Percentiles rank a stretch among this genome's conserved stretches.
These are phyloP conservation scores for Phytophthora cactorum DNA, from an alignment of 352 stramenopile genomes.

Conservation along the genomic window DNA sequence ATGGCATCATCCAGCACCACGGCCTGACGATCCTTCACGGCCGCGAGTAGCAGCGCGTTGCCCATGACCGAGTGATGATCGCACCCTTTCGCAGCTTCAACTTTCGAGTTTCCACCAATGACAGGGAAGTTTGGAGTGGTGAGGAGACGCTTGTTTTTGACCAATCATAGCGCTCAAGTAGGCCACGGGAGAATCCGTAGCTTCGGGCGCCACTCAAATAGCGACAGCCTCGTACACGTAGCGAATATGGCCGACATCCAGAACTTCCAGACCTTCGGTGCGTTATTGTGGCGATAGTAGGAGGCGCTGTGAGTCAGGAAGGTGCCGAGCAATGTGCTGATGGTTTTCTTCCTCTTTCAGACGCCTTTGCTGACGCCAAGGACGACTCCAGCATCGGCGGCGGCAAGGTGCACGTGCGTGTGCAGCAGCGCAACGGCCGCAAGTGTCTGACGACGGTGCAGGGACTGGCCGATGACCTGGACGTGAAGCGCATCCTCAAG, in stretches of 20 bases:
- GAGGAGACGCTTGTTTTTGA: constrained; percentile 19
- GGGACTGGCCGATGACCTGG: constrained; percentile 97
- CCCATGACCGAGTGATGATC: constrained; percentile 45
- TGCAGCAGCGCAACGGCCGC: constrained; percentile 99
- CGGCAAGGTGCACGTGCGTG: constrained; percentile 97
- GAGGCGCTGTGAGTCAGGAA: neutral
- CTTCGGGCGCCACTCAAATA: constrained; percentile 42
- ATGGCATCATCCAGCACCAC: constrained; percentile 67
- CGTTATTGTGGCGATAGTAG: constrained; percentile 27
- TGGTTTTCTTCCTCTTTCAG: constrained; percentile 39
- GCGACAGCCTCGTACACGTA: constrained; percentile 15
- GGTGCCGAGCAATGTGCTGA: constrained; percentile 16
- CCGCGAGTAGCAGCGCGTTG: constrained; percentile 61
- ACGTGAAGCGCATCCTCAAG: constrained; percentile 99
- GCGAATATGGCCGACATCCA: constrained; percentile 83
- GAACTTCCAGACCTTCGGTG: constrained; percentile 91
- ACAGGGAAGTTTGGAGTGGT: neutral
- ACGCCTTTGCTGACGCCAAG: constrained; percentile 90
- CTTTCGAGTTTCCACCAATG: constrained; percentile 34
- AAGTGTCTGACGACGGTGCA: constrained; percentile 99
- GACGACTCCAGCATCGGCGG: constrained; percentile 86
- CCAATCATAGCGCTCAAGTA: constrained; percentile 29
- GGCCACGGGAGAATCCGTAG: constrained; percentile 16
- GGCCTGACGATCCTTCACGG: constrained; percentile 48
- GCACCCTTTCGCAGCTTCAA: constrained; percentile 42